Evolutionary conservation across 257 asterid species (phyloP), one percentile per base, ranked within the genome.

Genomic region (Jasminum sambac): DNA sequence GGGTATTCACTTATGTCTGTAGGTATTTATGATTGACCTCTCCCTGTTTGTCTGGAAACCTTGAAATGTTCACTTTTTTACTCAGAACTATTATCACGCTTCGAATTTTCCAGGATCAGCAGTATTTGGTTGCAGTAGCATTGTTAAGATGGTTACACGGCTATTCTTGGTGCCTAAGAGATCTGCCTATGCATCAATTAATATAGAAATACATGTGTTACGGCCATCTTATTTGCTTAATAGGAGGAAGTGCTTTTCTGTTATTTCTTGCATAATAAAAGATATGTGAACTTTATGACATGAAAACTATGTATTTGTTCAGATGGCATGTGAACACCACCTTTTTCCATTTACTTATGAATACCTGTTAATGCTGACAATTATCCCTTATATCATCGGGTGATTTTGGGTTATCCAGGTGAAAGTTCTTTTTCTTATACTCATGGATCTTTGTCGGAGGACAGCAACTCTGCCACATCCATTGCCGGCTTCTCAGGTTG

Each of bases 371-470:
- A 39, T 30, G 36, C 36, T 30, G 36, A 30, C 36, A 30, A 30
- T 30, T 30, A 30, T 41, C 55, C 63, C 62, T 64, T 44, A 40
- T 63, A n/a, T 59, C 63, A 40, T 58, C 48, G 19, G 38, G 69
- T 64, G 9, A 34, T 75, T 74, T 50, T 67, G 62, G 38, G 36
- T 24, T 72, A 37, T 86, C 82, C 92, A 95, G 99, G 99, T 95
- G 74, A 95, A 84, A 84, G 97, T 95, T 79, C 97, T 95, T 13
- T 95, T 95, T 77, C 96, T 90, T 70, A 91, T 91, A 71, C 93
- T 95, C 58, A 89, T 95, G 97, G 99, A 95, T 80, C 98, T 95
- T 40, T 95, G 98, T 76, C 93, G 99, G 38, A 88, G 99, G 79
- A 95, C 98, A 67, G 70, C 97, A 17, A 95, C 87, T 64, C 85